phyloP scores from a whole-genome alignment of 1,284 basidiomycete species.

The Ceratobasidium papillatum region DNA sequence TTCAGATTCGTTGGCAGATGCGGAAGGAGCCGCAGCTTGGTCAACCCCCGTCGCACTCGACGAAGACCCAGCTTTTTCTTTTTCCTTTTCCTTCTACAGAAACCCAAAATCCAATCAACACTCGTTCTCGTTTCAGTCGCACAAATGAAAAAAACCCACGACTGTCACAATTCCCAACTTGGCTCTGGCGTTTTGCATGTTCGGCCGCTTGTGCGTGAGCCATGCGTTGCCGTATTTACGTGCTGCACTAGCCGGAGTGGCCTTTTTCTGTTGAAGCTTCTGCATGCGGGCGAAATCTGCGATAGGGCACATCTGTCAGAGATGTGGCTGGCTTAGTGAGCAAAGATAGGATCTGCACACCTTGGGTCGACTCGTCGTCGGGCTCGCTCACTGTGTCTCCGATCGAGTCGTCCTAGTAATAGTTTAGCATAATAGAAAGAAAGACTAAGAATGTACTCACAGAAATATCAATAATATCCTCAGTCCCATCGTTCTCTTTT shows the following conservation, averaged over 20 bases:
- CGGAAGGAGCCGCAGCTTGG: neutral
- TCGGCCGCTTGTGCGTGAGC: conserved; percentile 27
- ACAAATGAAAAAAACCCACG: neutral
- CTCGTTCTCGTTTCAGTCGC: neutral
- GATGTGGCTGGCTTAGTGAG: neutral
- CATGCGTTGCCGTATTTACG: conserved; percentile 25
- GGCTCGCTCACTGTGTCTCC: conserved; percentile 26
- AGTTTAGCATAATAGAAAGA: neutral
- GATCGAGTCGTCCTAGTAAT: conserved; percentile 24
- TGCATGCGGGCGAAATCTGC: conserved; percentile 26
- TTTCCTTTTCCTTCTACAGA: neutral
- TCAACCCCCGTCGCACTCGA: too few species aligned
- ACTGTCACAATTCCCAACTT: conserved; percentile 23
- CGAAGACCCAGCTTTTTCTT: neutral
- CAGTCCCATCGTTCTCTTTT: neutral
- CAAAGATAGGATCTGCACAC: neutral
- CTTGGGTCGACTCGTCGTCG: conserved; percentile 16
- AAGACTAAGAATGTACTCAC: neutral
- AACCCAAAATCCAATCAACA: neutral
- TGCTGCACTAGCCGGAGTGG: neutral
- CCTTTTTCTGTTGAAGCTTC: conserved; percentile 15
- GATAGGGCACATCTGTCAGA: neutral
- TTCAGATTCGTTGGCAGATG: neutral
- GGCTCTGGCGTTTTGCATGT: conserved; percentile 23
- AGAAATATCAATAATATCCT: conserved; percentile 39